phyloP scores from a whole-genome alignment of 495 filamentous ascomycete genomes.

The Xylaria acuta region DNA sequence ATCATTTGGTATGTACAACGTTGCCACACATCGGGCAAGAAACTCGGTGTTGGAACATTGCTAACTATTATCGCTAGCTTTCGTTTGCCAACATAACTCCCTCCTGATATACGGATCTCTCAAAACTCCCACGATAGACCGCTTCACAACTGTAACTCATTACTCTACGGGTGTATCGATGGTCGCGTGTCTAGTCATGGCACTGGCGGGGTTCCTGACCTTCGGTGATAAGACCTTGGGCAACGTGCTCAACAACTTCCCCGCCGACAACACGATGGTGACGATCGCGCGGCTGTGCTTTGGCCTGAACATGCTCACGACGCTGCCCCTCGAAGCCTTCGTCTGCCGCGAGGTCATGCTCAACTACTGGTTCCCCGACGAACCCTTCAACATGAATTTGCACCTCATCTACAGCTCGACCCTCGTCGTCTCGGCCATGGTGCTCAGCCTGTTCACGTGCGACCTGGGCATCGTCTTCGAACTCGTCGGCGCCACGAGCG shows the following conservation, averaged over 20 bases:
- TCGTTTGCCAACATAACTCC: constrained; percentile 95
- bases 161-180: constrained; percentile 88
- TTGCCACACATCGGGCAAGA: background rate
- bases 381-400: constrained; percentile 80
- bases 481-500: constrained; percentile 91
- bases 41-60: constrained; percentile 16
- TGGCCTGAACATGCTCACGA: constrained; percentile 98
- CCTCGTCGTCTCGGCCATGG: constrained; percentile 81
- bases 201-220: constrained; percentile 84
- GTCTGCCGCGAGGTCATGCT: constrained; percentile 97
- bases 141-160: constrained; percentile 90
- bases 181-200: constrained; percentile 87
- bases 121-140: constrained; percentile 90
- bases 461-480: constrained; percentile 95
- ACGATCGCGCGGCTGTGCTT: constrained; percentile 95
- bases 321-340: constrained; percentile 92
- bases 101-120: constrained; percentile 97
- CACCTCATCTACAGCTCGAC: constrained; percentile 85
- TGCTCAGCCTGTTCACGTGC: constrained; percentile 79
- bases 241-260: constrained; percentile 98
- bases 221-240: constrained; percentile 92
- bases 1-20: constrained; percentile 75
- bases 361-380: constrained; percentile 83
- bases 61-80: constrained; percentile 59
- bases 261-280: constrained; percentile 84